Conservation (phyloP, 202 grass and related monocot genomes). For the Carex arenaria region DNA sequence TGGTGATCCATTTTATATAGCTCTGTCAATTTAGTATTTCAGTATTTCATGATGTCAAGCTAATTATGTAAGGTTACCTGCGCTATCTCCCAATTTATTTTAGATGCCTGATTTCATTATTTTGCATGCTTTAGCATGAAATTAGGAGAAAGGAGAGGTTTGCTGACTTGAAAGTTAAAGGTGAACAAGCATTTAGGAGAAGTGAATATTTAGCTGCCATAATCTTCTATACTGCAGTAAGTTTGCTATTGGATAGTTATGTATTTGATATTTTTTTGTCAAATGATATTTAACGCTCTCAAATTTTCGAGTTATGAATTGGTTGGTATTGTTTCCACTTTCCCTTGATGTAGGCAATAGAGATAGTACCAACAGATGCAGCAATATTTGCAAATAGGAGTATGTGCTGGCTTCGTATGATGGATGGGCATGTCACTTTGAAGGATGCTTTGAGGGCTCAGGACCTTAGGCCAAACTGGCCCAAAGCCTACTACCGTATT, state of each 20-base stretch:
- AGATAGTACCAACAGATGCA: slow-evolving; percentile 20
- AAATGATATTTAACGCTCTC: neutral
- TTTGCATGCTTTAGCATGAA: neutral
- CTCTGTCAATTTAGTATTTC: neutral
- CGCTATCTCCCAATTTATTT: neutral
- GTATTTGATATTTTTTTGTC: neutral
- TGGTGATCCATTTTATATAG: neutral
- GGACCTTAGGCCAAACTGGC: neutral
- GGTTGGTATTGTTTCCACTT: neutral
- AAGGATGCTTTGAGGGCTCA: slow-evolving; percentile 17
- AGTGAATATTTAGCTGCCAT: neutral
- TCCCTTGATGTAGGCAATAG: slow-evolving; percentile 11
- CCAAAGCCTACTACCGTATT: neutral
- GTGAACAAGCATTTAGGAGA: neutral
- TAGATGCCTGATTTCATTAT: neutral
- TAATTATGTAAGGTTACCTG: neutral
- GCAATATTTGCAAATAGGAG: neutral
- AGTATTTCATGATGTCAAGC: neutral
- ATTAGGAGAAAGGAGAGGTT: neutral
- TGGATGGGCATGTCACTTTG: slow-evolving; percentile 29
- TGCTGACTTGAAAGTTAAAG: neutral
- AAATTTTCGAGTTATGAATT: neutral
- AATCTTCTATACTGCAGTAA: neutral
- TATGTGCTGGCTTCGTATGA: slow-evolving; percentile 1
- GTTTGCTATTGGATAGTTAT: neutral